Percentiles rank a stretch among this genome's conserved stretches.
Evolutionary conservation across 75 land plant genomes (phyloP).

Genomic region (Selaginella moellendorffii): DNA sequence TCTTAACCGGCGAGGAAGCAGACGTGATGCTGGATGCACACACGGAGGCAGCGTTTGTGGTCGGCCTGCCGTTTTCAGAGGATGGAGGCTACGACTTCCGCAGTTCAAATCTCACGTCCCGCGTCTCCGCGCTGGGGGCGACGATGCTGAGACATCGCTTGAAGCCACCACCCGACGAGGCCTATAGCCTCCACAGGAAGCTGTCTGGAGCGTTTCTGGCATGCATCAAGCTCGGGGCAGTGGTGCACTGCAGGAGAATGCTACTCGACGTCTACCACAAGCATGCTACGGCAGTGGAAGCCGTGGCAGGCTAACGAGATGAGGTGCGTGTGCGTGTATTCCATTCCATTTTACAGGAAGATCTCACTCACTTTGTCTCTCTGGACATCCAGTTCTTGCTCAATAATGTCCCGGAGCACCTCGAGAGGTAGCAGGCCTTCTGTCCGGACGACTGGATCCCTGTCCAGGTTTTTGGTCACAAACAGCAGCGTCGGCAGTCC

Average conservation of each 20-base stretch:
- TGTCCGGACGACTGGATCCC: slow-evolving; percentile 73
- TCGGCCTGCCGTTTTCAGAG: slow-evolving; percentile 78
- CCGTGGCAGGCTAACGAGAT: no score
- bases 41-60: slow-evolving; percentile 84
- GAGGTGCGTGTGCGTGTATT: no score
- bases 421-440: slow-evolving; percentile 80
- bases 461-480: slow-evolving; percentile 59
- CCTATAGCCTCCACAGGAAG: slow-evolving; percentile 90
- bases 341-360: background rate
- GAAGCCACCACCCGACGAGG: slow-evolving; percentile 98
- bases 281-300: no score
- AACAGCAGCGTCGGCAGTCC: slow-evolving; percentile 82
- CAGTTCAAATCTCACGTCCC: slow-evolving; percentile 45
- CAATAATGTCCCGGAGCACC: slow-evolving; percentile 68
- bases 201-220: slow-evolving; percentile 93
- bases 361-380: background rate
- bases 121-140: slow-evolving; percentile 72
- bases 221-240: slow-evolving; percentile 83
- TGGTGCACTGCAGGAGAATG: slow-evolving; percentile 78
- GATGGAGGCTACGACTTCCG: slow-evolving; percentile 82
- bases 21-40: slow-evolving; percentile 78
- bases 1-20: slow-evolving; percentile 84
- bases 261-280: slow-evolving; percentile 42
- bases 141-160: slow-evolving; percentile 82
- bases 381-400: slow-evolving; percentile 40